Evolutionary conservation across 148 eudicot species (phyloP).

Genomic region (Arbutus unedo): DNA sequence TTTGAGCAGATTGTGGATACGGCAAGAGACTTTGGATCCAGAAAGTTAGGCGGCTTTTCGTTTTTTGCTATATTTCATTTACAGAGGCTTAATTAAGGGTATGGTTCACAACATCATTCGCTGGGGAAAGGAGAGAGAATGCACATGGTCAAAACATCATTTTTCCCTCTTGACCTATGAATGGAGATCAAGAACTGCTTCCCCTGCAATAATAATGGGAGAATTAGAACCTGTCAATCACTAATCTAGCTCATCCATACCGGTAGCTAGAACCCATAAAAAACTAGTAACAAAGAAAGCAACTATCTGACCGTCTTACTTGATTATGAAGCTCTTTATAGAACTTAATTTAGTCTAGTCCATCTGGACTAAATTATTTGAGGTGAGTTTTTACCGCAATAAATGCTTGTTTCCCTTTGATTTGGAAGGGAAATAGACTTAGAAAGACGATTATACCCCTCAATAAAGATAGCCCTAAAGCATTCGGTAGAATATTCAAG

Average conservation of each 20-base stretch:
- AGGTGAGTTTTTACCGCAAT: too few species aligned
- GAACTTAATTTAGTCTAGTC: too few species aligned
- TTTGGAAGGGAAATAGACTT: too few species aligned
- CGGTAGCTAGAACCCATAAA: background rate
- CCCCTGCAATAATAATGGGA: constrained; percentile 54
- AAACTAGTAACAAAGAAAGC: background rate
- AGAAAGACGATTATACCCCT: too few species aligned
- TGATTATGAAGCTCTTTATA: too few species aligned
- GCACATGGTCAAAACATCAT: background rate
- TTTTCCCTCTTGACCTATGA: constrained; percentile 22
- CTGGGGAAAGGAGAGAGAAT: background rate
- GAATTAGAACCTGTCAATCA: background rate
- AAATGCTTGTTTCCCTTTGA: too few species aligned
- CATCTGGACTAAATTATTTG: too few species aligned
- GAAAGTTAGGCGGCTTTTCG: background rate
- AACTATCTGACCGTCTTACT: too few species aligned
- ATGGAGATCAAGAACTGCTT: constrained; percentile 64
- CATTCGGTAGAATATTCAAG: too few species aligned
- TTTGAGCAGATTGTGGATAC: background rate
- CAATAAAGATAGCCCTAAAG: too few species aligned
- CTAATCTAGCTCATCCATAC: background rate
- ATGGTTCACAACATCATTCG: background rate
- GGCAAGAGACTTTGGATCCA: background rate
- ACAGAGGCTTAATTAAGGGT: background rate
- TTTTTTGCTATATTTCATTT: constrained; percentile 11